Evolutionary conservation across 2,329 filamentous ascomycete species (phyloP).

Genomic region (Colletotrichum noveboracense): DNA sequence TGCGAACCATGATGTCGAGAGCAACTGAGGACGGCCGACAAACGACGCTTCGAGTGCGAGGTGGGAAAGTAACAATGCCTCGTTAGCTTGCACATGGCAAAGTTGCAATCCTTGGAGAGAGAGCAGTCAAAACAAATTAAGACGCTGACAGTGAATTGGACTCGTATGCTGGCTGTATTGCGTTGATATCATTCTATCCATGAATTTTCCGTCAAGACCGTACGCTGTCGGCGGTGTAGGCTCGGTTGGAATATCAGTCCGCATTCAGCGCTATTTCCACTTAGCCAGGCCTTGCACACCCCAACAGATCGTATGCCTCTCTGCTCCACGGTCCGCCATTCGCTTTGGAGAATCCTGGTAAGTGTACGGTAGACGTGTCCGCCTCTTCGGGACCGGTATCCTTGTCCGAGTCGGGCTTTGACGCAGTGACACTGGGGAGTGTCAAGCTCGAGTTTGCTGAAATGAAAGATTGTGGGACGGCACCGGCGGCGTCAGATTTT

Average conservation of each 20-base stretch:
- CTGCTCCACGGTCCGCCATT: slow-evolving; percentile 72
- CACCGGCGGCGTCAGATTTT: slow-evolving; percentile 55
- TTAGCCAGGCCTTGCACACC: slow-evolving; percentile 57
- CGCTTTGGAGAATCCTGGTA: slow-evolving; percentile 52
- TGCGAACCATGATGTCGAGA: not conserved
- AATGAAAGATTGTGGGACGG: slow-evolving; percentile 47
- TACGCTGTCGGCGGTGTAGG: not conserved
- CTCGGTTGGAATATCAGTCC: not conserved
- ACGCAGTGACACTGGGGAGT: not conserved
- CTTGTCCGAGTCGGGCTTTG: not conserved
- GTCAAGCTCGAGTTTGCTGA: slow-evolving; percentile 22
- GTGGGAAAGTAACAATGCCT: not conserved
- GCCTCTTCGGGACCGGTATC: not conserved
- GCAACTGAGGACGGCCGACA: not conserved
- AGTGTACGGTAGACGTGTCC: slow-evolving; percentile 8
- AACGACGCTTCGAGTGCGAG: not conserved
- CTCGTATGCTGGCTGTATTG: not conserved
- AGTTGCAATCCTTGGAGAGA: not conserved
- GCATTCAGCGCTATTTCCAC: slow-evolving; percentile 5
- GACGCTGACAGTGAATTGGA: not conserved
- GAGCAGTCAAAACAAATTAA: not conserved
- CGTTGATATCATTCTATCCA: not conserved
- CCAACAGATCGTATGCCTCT: slow-evolving; percentile 71
- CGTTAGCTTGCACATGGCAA: not conserved
- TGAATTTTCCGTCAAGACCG: not conserved